phyloP scores from a whole-genome alignment of 1,284 basidiomycete genomes.

The Stereum hirsutum region DNA sequence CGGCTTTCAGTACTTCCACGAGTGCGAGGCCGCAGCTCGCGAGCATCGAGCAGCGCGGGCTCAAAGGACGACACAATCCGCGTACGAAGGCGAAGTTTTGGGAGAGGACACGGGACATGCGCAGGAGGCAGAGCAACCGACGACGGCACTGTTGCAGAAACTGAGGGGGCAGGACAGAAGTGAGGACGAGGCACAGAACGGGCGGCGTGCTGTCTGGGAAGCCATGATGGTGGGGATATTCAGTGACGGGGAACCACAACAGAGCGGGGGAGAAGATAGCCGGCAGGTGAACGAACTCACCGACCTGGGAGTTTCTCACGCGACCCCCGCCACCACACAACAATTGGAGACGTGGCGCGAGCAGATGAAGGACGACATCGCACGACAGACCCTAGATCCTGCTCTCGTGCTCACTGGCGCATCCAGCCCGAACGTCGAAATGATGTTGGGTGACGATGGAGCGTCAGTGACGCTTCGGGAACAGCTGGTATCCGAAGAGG shows the following conservation, averaged over 20 bases:
- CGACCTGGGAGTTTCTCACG: neutral
- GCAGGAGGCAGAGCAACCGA: neutral
- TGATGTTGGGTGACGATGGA: no score
- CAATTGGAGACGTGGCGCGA: neutral
- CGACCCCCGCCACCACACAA: neutral
- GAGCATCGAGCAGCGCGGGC: neutral
- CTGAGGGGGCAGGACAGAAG: no score
- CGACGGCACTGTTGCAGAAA: no score
- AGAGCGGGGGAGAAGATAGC: neutral
- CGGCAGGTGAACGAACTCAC: neutral
- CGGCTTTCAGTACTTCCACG: slow-evolving; percentile 27
- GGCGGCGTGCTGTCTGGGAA: neutral
- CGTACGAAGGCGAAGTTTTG: neutral
- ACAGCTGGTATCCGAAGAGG: neutral
- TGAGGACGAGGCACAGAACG: no score
- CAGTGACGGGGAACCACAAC: neutral
- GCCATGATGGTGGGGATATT: neutral
- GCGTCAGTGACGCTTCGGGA: no score
- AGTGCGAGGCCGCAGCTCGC: slow-evolving; percentile 14
- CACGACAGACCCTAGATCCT: neutral
- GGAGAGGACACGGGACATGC: neutral
- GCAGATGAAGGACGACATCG: neutral
- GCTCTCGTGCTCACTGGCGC: no score
- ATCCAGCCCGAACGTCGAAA: no score
- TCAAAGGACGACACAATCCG: no score